These are phyloP conservation scores for Termitomyces sp. DNA, from an alignment of 768 basidiomycete genomes.

Conservation along the genomic window DNA sequence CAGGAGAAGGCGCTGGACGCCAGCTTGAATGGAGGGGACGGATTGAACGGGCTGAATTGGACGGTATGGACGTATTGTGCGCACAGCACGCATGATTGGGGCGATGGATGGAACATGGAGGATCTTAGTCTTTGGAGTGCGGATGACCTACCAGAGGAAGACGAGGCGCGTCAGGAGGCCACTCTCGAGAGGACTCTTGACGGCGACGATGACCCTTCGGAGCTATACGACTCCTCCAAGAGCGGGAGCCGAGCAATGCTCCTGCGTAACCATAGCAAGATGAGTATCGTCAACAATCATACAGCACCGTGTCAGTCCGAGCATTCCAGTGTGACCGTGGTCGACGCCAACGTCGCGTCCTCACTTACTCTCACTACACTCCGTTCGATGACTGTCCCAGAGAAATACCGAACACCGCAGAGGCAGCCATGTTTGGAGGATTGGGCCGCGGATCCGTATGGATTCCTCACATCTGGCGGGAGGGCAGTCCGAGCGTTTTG, in stretches of 20 bases:
- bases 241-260: conserved; percentile 36
- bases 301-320: conserved; percentile 1
- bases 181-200: background rate
- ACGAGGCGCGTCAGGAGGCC: conserved; percentile 14
- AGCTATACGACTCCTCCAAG: conserved; percentile 14
- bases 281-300: background rate
- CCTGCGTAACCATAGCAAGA: conserved; percentile 22
- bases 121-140: conserved; percentile 85
- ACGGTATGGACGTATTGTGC: conserved; percentile 89
- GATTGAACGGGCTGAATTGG: conserved; percentile 66
- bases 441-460: conserved; percentile 48
- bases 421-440: conserved; percentile 19
- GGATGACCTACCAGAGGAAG: conserved; percentile 51
- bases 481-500: conserved; percentile 81
- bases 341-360: conserved; percentile 18
- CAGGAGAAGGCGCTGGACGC: conserved; percentile 89
- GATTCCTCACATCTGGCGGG: conserved; percentile 81
- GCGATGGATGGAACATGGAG: conserved; percentile 96
- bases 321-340: conserved; percentile 6
- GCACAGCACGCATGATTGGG: conserved; percentile 82
- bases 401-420: background rate
- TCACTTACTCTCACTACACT: conserved; percentile 21
- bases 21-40: conserved; percentile 74
- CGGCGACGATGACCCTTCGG: conserved; percentile 12
- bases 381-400: conserved; percentile 1